Evolutionary conservation across 768 basidiomycete genomes (phyloP), one percentile per base, ranked within the genome.

Genomic region (Russula griseocarnosa): DNA sequence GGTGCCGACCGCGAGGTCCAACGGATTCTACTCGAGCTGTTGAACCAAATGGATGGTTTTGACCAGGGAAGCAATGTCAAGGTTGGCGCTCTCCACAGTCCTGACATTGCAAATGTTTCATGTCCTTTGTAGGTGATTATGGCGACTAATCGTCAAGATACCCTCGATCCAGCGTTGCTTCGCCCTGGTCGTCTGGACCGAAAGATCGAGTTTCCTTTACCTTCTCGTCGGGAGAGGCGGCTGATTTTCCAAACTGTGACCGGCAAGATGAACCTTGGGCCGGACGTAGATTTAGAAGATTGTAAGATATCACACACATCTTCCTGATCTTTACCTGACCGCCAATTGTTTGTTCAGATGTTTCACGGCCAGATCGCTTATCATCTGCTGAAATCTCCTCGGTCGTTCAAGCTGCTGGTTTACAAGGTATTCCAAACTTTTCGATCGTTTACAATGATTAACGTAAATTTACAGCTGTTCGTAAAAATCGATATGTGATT

Each of bases 41-140:
- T 99, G 64, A 98, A 96, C 73, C 97, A 99, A 73, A 99, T 99
- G 97, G 97, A 99, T 71, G 97, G 97, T 67, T 99, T 99, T 76
- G 97, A 99, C 76, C 97, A 99, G 75, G 90, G 90, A 5, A 94
- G 93, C 73, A 98, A 95, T 70, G 97, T 99, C 73, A 98, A 99
- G 86, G 95, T 92, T 71, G 50, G 77, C 62, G 6, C 11, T 55
- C 22, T 26, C 20, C 40, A 18, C 26, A 13, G 22, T n/a, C 18
- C 8, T 47, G 5, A 49, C 10, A n/a, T 53, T 24, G n/a, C 18
- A 40, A 18, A 44, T 7, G 36, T n/a, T 8, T 47, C 26, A 55
- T n/a, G 46, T 36, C 6, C 36, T 51, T 40, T 55, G 34, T 65
- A 97, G 94, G 97, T 99, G 47, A 99, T 99, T 74, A 98, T 98